Conservation (phyloP, 1,284 basidiomycete genomes). For the Sanghuangporus sanghuang region DNA sequence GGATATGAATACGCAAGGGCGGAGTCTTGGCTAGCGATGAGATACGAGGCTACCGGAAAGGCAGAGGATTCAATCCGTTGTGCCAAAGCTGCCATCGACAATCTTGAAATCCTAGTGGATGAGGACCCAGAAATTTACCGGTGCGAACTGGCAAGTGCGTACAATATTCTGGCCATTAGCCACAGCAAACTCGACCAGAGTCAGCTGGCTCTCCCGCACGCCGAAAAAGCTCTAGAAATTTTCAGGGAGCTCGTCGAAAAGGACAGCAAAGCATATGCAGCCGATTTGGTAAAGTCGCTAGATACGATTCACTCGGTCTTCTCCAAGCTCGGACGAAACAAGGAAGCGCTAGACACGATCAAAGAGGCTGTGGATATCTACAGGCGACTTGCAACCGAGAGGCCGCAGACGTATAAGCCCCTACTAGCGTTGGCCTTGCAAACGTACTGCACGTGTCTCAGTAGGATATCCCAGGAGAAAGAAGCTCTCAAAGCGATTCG, state of each 20-base stretch:
- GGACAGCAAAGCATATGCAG: background rate
- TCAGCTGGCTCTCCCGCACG: background rate
- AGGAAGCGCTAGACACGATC: background rate
- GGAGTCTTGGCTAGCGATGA: background rate
- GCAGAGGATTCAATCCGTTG: background rate
- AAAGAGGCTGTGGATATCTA: background rate
- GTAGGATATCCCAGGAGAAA: background rate
- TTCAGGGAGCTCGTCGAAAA: background rate
- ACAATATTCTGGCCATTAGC: background rate
- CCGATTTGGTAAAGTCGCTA: background rate
- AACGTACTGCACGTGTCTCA: background rate
- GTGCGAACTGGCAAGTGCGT: background rate
- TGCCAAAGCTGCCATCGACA: background rate
- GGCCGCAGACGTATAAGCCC: background rate
- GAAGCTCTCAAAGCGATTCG: background rate
- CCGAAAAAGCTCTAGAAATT: background rate
- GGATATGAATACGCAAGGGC: background rate
- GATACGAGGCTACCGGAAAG: background rate
- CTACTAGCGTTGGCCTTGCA: conserved; percentile 1
- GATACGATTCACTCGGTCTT: background rate
- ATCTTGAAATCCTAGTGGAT: background rate
- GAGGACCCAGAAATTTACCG: background rate
- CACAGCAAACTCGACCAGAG: background rate
- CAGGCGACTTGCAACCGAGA: background rate
- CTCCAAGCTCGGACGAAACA: background rate